phyloP scores from a whole-genome alignment of 2,329 filamentous ascomycete species.

The Claviceps paspali region DNA sequence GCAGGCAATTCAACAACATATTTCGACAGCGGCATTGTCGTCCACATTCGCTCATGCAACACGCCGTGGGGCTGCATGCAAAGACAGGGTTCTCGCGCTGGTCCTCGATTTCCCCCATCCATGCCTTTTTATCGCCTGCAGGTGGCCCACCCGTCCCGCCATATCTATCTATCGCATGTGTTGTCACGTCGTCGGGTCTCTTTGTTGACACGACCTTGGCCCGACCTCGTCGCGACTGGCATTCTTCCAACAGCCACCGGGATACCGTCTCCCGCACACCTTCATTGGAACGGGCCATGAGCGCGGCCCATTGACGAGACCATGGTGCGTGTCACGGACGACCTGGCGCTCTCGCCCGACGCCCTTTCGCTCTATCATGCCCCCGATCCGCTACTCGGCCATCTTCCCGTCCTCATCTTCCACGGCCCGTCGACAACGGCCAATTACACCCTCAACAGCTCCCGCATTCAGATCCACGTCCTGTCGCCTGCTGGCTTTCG shows the following conservation, averaged over 20 bases:
- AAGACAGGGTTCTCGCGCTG: neutral
- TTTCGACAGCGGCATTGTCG: too few species aligned
- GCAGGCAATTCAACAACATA: too few species aligned
- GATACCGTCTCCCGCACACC: neutral
- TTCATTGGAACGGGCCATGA: constrained; percentile 8
- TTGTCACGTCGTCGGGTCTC: neutral
- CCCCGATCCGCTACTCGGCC: constrained; percentile 67
- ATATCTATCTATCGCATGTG: neutral
- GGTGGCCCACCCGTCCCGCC: constrained; percentile 4
- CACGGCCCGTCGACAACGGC: constrained; percentile 81
- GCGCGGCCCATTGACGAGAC: constrained; percentile 20
- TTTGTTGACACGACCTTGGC: neutral
- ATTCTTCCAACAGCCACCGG: neutral
- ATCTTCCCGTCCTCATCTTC: constrained; percentile 76
- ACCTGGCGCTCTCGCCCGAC: constrained; percentile 66
- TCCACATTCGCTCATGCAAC: too few species aligned
- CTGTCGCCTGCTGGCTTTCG: constrained; percentile 79
- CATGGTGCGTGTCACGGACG: constrained; percentile 74
- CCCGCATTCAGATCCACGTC: constrained; percentile 87
- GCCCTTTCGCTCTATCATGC: constrained; percentile 79
- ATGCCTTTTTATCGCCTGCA: too few species aligned
- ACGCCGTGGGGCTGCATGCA: neutral
- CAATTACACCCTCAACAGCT: constrained; percentile 76
- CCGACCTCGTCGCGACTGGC: neutral
- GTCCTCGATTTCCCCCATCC: constrained; percentile 1